Evolutionary conservation across 2,329 filamentous ascomycete genomes (phyloP).

Genomic region (Mycosphaerelloides madeirae): DNA sequence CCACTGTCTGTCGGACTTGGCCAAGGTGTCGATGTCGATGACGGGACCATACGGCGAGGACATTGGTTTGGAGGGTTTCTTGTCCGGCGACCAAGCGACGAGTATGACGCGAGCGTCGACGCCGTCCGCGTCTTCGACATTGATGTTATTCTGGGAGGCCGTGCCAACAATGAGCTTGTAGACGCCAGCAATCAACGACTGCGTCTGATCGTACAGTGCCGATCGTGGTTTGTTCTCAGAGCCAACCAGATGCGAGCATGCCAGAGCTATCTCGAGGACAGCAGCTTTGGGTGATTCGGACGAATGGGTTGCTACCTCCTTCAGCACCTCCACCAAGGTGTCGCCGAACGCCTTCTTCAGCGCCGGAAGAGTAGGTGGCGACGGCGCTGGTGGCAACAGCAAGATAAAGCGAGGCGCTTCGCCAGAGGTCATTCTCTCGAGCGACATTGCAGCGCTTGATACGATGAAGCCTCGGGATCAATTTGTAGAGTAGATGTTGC

Average conservation of each 20-base stretch:
- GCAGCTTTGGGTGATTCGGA: slow-evolving; percentile 33
- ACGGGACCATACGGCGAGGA: slow-evolving; percentile 45
- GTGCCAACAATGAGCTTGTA: slow-evolving; percentile 73
- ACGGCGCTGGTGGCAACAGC: slow-evolving; percentile 43
- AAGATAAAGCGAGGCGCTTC: slow-evolving; percentile 35
- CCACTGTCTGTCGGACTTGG: slow-evolving; percentile 55
- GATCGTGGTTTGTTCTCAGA: slow-evolving; percentile 47
- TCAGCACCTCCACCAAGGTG: slow-evolving; percentile 39
- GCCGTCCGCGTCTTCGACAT: slow-evolving; percentile 63
- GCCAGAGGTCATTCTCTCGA: slow-evolving; percentile 24
- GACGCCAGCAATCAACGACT: slow-evolving; percentile 68
- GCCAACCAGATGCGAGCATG: slow-evolving; percentile 57
- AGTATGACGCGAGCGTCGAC: slow-evolving; percentile 73
- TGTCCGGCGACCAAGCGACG: slow-evolving; percentile 54
- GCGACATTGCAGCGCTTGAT: slow-evolving; percentile 10
- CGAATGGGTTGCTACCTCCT: slow-evolving; percentile 36
- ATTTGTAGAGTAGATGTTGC: background rate
- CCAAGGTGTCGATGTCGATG: slow-evolving; percentile 46
- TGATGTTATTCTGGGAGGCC: slow-evolving; percentile 59
- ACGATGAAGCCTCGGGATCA: too few relatives aligned
- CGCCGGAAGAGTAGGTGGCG: slow-evolving; percentile 35
- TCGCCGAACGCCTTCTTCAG: slow-evolving; percentile 42
- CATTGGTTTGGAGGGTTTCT: slow-evolving; percentile 26
- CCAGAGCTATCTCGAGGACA: slow-evolving; percentile 57
- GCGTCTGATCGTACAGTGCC: slow-evolving; percentile 61